Conservation (phyloP, 2,329 filamentous ascomycete species). For the Xylariaceae sp. region DNA sequence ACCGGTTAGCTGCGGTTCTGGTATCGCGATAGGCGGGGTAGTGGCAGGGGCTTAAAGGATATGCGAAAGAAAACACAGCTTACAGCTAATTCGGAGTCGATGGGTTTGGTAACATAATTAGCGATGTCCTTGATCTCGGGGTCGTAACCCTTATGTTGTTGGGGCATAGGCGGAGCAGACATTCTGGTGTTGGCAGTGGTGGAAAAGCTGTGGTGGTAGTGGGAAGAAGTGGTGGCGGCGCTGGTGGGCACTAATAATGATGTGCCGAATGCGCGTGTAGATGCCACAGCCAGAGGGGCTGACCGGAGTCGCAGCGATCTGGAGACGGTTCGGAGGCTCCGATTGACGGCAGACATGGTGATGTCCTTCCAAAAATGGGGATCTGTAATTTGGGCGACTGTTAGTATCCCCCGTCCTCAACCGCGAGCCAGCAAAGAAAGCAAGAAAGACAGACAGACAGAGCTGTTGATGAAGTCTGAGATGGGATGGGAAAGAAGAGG, state of each 20-base stretch:
- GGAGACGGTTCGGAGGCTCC: constrained; percentile 60
- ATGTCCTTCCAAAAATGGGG: constrained; percentile 1
- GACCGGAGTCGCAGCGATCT: constrained; percentile 58
- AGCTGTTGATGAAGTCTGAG: neutral
- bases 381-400: neutral
- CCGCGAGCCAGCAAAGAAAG: too few relatives aligned
- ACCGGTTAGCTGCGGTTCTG: constrained; percentile 38
- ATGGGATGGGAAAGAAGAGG: neutral
- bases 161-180: constrained; percentile 58
- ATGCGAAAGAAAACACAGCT: constrained; percentile 54
- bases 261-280: constrained; percentile 45
- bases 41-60: too few relatives aligned
- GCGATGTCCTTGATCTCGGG: constrained; percentile 95
- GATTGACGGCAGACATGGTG: constrained; percentile 60
- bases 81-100: constrained; percentile 92
- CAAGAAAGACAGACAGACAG: neutral
- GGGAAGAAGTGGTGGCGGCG: constrained; percentile 43
- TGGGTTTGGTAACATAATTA: constrained; percentile 86
- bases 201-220: constrained; percentile 51
- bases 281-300: constrained; percentile 32
- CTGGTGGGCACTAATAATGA: constrained; percentile 42
- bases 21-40: constrained; percentile 26
- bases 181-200: constrained; percentile 54
- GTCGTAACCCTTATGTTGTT: constrained; percentile 72
- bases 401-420: neutral